A percentile compares a stretch with the other conserved stretches of the same genome.
phyloP scores from a whole-genome alignment of 2,329 filamentous ascomycete genomes.

The Fusarium floridanum region DNA sequence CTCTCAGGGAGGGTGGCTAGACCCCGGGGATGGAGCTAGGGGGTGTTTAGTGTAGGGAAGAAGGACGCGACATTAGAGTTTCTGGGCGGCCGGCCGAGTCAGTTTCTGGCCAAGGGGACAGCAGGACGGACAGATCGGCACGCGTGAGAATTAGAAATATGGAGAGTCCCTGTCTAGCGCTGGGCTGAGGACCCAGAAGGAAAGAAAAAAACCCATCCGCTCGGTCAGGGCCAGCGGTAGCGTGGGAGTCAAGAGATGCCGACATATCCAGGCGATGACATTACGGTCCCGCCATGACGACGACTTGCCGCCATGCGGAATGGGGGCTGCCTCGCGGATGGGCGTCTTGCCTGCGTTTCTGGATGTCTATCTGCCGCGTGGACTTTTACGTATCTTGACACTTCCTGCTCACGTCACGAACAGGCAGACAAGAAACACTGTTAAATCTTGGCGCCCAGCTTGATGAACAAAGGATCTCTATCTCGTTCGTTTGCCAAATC shows the following conservation, averaged over 20 bases:
- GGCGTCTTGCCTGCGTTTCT: not conserved
- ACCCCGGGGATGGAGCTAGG: not conserved
- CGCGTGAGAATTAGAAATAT: constrained; percentile 42
- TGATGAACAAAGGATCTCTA: too few species aligned
- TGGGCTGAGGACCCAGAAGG: not conserved
- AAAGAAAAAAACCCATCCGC: not conserved
- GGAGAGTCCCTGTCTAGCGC: constrained; percentile 43
- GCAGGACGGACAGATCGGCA: constrained; percentile 46
- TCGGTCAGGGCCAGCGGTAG: constrained; percentile 15
- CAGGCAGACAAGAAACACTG: not conserved
- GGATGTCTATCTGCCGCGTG: constrained; percentile 1
- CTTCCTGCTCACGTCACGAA: constrained; percentile 2
- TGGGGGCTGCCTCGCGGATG: constrained; percentile 1
- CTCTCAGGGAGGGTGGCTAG: constrained; percentile 19
- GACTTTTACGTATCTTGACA: not conserved
- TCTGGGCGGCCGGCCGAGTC: constrained; percentile 39
- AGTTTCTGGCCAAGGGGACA: constrained; percentile 26
- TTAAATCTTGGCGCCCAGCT: constrained; percentile 32
- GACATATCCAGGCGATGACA: constrained; percentile 44
- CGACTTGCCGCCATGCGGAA: constrained; percentile 13
- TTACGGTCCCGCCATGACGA: constrained; percentile 38
- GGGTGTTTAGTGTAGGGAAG: not conserved
- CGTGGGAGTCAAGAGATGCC: constrained; percentile 38
- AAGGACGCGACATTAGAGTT: constrained; percentile 31
- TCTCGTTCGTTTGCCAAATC: not conserved